Conservation (phyloP, 768 basidiomycete species). For the Tricholoma saponaceum region DNA sequence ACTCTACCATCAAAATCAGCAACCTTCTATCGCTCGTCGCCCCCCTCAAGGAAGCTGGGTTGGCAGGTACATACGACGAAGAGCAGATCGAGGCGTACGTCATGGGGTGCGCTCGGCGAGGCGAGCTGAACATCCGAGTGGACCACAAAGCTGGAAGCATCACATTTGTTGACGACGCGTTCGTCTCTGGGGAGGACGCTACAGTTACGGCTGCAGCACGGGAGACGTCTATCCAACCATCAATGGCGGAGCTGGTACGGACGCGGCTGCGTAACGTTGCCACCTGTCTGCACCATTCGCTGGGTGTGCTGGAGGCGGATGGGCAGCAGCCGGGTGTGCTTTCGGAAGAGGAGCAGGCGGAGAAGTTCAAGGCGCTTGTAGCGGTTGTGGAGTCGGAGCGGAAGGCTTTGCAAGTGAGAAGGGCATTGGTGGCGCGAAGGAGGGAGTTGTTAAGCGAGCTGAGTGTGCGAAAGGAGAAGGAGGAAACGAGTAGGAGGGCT, state of each 20-base stretch:
- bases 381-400: constrained; percentile 68
- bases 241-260: constrained; percentile 66
- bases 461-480: constrained; percentile 81
- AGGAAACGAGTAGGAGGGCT: constrained; percentile 75
- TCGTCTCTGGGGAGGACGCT: constrained; percentile 41
- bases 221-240: constrained; percentile 59
- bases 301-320: constrained; percentile 50
- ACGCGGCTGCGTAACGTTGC: constrained; percentile 80
- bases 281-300: constrained; percentile 62
- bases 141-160: constrained; percentile 87
- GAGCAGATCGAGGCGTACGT: constrained; percentile 86
- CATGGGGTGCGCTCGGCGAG: constrained; percentile 86
- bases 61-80: constrained; percentile 58
- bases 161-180: constrained; percentile 78
- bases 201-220: constrained; percentile 26
- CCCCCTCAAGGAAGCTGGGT: constrained; percentile 58
- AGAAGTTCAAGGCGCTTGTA: constrained; percentile 57
- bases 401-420: constrained; percentile 68
- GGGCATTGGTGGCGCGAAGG: constrained; percentile 81
- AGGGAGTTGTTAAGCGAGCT: constrained; percentile 84
- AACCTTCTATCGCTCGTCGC: constrained; percentile 75
- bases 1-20: constrained; percentile 78
- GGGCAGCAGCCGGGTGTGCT: constrained; percentile 35
- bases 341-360: constrained; percentile 53
- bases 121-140: constrained; percentile 81